These are phyloP conservation scores for Umbelopsis sp. DNA, from an alignment of 192 early-diverging fungal species.

Conservation along the genomic window DNA sequence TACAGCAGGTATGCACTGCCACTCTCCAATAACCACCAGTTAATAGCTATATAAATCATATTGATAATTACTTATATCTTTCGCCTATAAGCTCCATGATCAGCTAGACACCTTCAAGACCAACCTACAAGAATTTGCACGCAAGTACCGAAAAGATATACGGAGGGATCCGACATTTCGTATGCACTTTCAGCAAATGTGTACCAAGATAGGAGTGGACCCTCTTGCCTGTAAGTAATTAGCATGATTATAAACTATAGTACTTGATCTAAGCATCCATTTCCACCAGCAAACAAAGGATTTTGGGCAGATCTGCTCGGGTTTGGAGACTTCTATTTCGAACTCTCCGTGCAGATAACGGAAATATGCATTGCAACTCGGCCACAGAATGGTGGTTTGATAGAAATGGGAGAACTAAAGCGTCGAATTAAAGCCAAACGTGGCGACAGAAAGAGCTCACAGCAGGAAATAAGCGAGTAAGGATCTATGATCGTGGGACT, in stretches of 20 bases:
- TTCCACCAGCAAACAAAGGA: constrained; percentile 80
- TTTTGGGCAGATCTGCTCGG: constrained; percentile 95
- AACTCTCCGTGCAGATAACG: constrained; percentile 91
- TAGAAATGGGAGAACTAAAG: constrained; percentile 83
- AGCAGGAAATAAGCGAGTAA: constrained; percentile 45
- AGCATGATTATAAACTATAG: too few species aligned
- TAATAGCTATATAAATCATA: neutral
- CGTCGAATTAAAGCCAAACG: constrained; percentile 69
- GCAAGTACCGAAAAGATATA: constrained; percentile 86
- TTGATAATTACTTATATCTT: neutral
- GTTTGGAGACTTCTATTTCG: constrained; percentile 97
- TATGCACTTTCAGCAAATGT: constrained; percentile 91
- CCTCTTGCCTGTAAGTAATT: constrained; percentile 77
- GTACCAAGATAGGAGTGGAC: constrained; percentile 91
- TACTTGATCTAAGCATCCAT: neutral
- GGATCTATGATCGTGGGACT: too few species aligned
- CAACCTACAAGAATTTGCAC: constrained; percentile 86
- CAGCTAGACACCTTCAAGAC: constrained; percentile 75
- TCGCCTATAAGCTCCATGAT: constrained; percentile 60
- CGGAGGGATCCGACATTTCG: constrained; percentile 84
- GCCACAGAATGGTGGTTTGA: constrained; percentile 86
- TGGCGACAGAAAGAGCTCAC: constrained; percentile 34
- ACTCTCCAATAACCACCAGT: neutral
- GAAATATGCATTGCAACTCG: constrained; percentile 88
- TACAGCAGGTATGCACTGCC: constrained; percentile 46